phyloP scores from a whole-genome alignment of 192 early-diverging fungal genomes.

The Lunasporangiospora selenospora region DNA sequence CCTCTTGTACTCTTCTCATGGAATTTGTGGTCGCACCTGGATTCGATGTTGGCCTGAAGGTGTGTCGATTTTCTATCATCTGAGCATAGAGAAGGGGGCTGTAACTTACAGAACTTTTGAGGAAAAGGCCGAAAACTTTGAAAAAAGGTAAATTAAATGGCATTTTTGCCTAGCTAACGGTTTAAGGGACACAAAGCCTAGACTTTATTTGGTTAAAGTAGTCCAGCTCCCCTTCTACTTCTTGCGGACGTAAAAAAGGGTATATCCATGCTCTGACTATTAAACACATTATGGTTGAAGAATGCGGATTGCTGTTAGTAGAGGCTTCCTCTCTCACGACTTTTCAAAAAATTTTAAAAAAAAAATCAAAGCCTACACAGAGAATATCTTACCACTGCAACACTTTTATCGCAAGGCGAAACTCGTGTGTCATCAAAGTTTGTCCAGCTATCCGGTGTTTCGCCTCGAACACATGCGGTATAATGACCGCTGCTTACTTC shows the following conservation, averaged over 20 bases:
- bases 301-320: not conserved
- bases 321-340: too few relatives aligned
- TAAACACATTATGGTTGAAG: too few relatives aligned
- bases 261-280: conserved; percentile 48
- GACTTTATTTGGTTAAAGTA: not conserved
- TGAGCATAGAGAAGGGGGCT: too few relatives aligned
- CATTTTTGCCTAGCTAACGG: too few relatives aligned
- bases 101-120: too few relatives aligned
- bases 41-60: too few relatives aligned
- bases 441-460: conserved; percentile 73
- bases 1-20: too few relatives aligned
- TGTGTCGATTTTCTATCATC: too few relatives aligned
- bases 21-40: too few relatives aligned
- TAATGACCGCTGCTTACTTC: conserved; percentile 81
- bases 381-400: conserved; percentile 57
- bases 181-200: not conserved
- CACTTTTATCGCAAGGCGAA: conserved; percentile 58
- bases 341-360: not conserved
- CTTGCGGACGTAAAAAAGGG: conserved; percentile 46
- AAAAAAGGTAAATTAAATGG: not conserved
- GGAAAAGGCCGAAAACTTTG: too few relatives aligned
- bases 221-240: not conserved
- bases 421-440: conserved; percentile 89
- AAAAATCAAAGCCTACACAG: not conserved
- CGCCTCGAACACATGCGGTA: conserved; percentile 73